Conservation (phyloP, 371 early-diverging fungal species). For the Lichtheimia hyalospora region DNA sequence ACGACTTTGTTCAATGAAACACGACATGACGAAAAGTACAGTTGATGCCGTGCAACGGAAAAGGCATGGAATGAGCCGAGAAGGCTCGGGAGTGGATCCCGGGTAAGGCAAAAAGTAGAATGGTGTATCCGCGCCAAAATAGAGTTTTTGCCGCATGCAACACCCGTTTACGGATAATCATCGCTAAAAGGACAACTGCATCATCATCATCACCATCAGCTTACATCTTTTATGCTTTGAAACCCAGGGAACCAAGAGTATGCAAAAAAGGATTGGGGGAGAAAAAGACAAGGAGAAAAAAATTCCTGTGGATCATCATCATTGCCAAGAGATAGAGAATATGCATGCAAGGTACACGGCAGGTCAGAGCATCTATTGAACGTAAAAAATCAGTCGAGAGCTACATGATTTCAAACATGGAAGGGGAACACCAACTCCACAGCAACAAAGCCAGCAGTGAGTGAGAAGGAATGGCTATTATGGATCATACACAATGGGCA, state of each 20-base stretch:
- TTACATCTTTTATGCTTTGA: too few species aligned
- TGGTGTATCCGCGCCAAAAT: conserved; percentile 16
- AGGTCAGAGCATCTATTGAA: not conserved
- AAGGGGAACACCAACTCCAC: conserved; percentile 6
- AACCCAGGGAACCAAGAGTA: not conserved
- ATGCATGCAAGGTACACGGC: not conserved
- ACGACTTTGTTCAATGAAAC: too few species aligned
- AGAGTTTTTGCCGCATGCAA: conserved; percentile 20
- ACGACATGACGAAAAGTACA: too few species aligned
- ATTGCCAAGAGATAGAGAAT: conserved; percentile 6
- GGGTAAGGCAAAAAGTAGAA: conserved; percentile 1
- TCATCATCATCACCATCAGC: too few species aligned
- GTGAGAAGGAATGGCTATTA: too few species aligned
- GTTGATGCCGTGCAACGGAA: too few species aligned
- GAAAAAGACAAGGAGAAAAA: not conserved
- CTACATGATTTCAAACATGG: conserved; percentile 17
- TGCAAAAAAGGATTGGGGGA: conserved; percentile 1
- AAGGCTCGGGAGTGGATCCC: not conserved
- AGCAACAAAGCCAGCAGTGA: too few species aligned
- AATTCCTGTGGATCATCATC: not conserved
- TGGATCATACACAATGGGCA: conserved; percentile 1
- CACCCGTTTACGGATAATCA: not conserved
- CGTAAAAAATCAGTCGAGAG: conserved; percentile 13
- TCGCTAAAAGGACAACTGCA: too few species aligned
- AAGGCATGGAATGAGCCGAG: too few species aligned